Evolutionary conservation across 2,329 filamentous ascomycete species (phyloP).

Genomic region (Alternaria ethzedia): DNA sequence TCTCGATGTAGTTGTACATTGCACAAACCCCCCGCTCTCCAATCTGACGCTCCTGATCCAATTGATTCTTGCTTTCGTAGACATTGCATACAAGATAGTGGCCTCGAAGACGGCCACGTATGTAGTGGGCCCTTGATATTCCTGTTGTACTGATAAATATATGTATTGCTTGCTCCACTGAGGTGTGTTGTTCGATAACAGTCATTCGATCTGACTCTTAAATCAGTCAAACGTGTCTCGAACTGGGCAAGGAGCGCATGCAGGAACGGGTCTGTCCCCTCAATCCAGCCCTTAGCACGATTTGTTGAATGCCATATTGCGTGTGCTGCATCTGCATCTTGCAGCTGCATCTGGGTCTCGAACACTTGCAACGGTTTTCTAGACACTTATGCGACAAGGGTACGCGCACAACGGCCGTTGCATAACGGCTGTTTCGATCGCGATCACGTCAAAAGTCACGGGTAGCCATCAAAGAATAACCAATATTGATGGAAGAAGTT

Average conservation of each 20-base stretch:
- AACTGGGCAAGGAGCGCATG: slow-evolving; percentile 9
- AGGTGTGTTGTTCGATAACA: slow-evolving; percentile 13
- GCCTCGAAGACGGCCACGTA: slow-evolving; percentile 9
- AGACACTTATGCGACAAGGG: slow-evolving; percentile 6
- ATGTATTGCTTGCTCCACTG: slow-evolving; percentile 14
- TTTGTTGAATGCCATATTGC: slow-evolving; percentile 14
- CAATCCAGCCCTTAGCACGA: slow-evolving; percentile 6
- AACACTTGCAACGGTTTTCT: slow-evolving; percentile 4
- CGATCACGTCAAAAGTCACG: neutral
- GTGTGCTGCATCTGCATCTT: slow-evolving; percentile 11
- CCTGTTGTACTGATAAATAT: slow-evolving; percentile 8
- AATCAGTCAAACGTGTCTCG: slow-evolving; percentile 4
- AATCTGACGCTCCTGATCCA: slow-evolving; percentile 1
- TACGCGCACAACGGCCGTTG: slow-evolving; percentile 2
- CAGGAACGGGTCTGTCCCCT: slow-evolving; percentile 8
- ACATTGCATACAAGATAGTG: slow-evolving; percentile 5
- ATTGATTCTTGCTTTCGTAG: neutral
- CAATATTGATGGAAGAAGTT: neutral
- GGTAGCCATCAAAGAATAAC: neutral
- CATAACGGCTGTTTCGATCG: neutral
- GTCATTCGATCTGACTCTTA: slow-evolving; percentile 9
- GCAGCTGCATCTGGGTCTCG: slow-evolving; percentile 10
- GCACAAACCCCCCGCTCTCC: neutral
- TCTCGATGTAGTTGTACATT: neutral
- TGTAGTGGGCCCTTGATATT: slow-evolving; percentile 10